Conservation (phyloP, 2,329 filamentous ascomycete genomes). For the Colletotrichum spaethianum region DNA sequence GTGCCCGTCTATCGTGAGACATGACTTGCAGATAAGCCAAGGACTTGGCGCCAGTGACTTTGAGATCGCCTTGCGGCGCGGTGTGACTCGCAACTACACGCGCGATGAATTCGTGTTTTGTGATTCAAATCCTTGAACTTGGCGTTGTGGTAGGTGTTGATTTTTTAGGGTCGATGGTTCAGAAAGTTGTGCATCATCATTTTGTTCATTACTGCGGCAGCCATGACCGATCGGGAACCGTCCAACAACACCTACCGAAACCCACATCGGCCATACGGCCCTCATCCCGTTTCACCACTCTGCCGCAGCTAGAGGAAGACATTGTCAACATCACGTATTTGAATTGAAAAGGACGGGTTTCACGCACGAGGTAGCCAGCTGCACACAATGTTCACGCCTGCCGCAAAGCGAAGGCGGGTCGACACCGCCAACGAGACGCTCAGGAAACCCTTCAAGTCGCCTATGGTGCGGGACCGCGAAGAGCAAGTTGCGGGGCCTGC, state of each 20-base stretch:
- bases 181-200: neutral
- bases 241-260: conserved; percentile 1
- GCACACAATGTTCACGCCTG: conserved; percentile 36
- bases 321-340: too few relatives aligned
- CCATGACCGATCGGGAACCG: neutral
- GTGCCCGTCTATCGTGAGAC: conserved; percentile 4
- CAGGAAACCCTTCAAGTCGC: conserved; percentile 42
- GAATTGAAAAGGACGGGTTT: neutral
- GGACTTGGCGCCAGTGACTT: conserved; percentile 14
- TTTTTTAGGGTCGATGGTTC: neutral
- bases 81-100: neutral
- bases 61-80: neutral
- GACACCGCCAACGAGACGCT: conserved; percentile 40
- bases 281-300: neutral
- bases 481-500: neutral
- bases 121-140: neutral
- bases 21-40: conserved; percentile 19
- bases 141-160: neutral
- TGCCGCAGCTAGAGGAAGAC: neutral
- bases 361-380: neutral
- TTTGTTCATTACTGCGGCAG: neutral
- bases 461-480: conserved; percentile 25
- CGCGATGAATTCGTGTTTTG: neutral
- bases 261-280: neutral
- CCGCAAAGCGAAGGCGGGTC: conserved; percentile 40